A percentile compares a stretch with the other conserved stretches of the same genome.
These are phyloP conservation scores for Malassezia equina DNA, from an alignment of 1,284 basidiomycete species.

Conservation along the genomic window DNA sequence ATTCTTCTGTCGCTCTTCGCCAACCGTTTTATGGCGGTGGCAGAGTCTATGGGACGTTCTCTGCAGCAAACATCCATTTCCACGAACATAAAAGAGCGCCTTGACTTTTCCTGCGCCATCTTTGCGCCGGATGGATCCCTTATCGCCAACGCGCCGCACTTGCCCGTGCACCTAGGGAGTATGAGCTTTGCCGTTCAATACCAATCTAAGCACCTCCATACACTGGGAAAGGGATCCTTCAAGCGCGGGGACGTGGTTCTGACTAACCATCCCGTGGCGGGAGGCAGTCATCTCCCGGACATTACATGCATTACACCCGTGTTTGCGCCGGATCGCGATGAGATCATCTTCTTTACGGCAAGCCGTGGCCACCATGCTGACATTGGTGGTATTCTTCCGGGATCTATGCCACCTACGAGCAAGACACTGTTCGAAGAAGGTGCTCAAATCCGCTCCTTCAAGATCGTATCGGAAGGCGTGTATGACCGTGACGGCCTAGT, in stretches of 20 bases:
- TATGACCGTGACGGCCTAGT: slow-evolving; percentile 68
- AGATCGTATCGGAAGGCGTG: slow-evolving; percentile 71
- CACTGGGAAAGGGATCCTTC: slow-evolving; percentile 44
- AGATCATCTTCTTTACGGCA: slow-evolving; percentile 85
- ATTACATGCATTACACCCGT: slow-evolving; percentile 84
- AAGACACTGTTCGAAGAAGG: slow-evolving; percentile 87
- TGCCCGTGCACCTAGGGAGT: slow-evolving; percentile 58
- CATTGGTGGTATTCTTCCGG: slow-evolving; percentile 61
- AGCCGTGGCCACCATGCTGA: slow-evolving; percentile 68
- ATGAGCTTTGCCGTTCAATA: slow-evolving; percentile 68
- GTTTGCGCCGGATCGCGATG: slow-evolving; percentile 55
- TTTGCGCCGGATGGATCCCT: slow-evolving; percentile 82
- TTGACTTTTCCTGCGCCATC: slow-evolving; percentile 76
- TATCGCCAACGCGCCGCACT: slow-evolving; percentile 76
- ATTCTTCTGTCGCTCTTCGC: slow-evolving; percentile 79
- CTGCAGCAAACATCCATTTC: slow-evolving; percentile 77
- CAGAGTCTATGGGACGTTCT: slow-evolving; percentile 82
- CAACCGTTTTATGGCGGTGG: slow-evolving; percentile 83
- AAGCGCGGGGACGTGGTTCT: slow-evolving; percentile 80
- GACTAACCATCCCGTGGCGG: slow-evolving; percentile 79
- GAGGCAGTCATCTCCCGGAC: slow-evolving; percentile 60
- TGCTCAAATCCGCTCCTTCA: slow-evolving; percentile 82
- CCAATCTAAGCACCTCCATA: slow-evolving; percentile 64
- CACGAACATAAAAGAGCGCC: slow-evolving; percentile 78
- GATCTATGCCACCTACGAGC: slow-evolving; percentile 84